Conservation (phyloP, 495 filamentous ascomycete species). For the Aspergillus cavernicola region DNA sequence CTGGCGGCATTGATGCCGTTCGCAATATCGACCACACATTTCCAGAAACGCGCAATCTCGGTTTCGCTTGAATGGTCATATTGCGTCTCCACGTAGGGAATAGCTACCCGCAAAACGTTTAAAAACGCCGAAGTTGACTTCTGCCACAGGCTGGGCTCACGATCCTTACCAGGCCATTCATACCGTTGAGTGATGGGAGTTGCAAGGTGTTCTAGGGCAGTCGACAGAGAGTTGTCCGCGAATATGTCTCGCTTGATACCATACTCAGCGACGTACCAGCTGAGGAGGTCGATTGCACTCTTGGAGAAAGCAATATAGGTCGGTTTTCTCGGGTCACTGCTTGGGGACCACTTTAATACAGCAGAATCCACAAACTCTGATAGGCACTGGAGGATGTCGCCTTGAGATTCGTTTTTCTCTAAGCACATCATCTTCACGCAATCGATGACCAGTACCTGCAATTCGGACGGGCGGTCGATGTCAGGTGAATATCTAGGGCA, state of each 20-base stretch:
- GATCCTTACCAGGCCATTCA: constrained; percentile 55
- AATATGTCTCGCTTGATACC: constrained; percentile 64
- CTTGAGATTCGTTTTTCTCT: constrained; percentile 62
- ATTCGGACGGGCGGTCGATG: constrained; percentile 73
- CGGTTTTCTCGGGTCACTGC: constrained; percentile 44
- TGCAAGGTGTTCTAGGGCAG: constrained; percentile 59
- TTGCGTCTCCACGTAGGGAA: constrained; percentile 58
- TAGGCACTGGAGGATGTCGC: constrained; percentile 62
- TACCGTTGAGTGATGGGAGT: constrained; percentile 74
- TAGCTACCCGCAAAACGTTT: constrained; percentile 61
- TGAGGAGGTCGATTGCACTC: constrained; percentile 64
- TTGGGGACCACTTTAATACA: constrained; percentile 50
- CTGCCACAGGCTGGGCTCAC: constrained; percentile 67
- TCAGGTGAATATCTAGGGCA: constrained; percentile 76
- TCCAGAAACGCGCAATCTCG: constrained; percentile 41
- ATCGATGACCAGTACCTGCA: constrained; percentile 73
- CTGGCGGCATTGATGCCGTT: constrained; percentile 41
- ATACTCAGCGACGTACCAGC: constrained; percentile 59
- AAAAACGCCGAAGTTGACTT: constrained; percentile 69
- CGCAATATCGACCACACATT: constrained; percentile 34
- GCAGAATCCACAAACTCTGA: constrained; percentile 61
- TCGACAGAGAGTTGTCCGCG: constrained; percentile 54
- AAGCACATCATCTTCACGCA: constrained; percentile 67
- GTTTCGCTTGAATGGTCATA: constrained; percentile 28
- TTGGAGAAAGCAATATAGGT: constrained; percentile 87